Conservation (phyloP, 495 filamentous ascomycete species). For the Xylaria venustula region DNA sequence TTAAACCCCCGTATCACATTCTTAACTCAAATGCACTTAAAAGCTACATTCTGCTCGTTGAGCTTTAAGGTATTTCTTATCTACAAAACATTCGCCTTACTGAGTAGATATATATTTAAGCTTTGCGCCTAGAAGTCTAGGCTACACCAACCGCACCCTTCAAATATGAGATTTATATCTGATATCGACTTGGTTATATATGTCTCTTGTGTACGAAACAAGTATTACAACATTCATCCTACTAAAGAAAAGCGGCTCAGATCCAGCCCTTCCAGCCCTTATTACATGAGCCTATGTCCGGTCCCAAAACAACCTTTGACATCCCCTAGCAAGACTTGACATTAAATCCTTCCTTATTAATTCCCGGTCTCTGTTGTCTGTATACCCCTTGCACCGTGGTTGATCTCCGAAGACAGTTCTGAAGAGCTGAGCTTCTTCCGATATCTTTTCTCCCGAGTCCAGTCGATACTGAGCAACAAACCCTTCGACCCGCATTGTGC, state of each 20-base stretch:
- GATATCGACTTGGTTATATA: too few species aligned
- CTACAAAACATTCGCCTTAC: too few species aligned
- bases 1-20: too few species aligned
- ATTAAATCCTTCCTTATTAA: conserved; percentile 1
- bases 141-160: too few species aligned
- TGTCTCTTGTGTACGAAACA: not conserved
- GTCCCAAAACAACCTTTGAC: not conserved
- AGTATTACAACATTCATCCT: not conserved
- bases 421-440: not conserved
- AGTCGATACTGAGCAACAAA: not conserved
- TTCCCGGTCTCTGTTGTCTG: not conserved
- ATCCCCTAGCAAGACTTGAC: not conserved
- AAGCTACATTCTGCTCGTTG: too few species aligned
- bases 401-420: not conserved
- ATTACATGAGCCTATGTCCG: not conserved
- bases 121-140: too few species aligned
- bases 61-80: too few species aligned
- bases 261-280: not conserved
- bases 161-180: too few species aligned
- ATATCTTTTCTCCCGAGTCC: not conserved
- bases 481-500: not conserved
- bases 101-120: too few species aligned
- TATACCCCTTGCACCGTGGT: not conserved
- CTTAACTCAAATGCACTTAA: too few species aligned
- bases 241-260: not conserved